Evolutionary conservation across 768 basidiomycete genomes (phyloP), one percentile per base, ranked within the genome.

Genomic region (Termitomyces sp.): DNA sequence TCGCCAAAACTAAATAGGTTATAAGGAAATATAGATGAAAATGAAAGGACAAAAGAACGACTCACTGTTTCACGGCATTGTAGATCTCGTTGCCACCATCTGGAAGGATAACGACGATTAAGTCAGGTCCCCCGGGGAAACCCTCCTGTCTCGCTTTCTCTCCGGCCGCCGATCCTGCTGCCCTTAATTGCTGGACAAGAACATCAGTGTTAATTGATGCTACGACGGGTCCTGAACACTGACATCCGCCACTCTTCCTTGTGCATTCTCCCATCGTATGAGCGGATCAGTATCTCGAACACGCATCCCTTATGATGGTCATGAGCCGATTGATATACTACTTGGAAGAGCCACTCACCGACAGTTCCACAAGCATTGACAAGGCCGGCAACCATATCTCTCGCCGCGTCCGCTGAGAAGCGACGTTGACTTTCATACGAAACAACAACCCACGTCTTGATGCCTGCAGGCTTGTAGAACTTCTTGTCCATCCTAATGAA

Each of bases 31-130:
- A 40, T 42, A n/a, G 10, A 34, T 55, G 42, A 79, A 18, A 7
- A 46, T 14, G 4, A 1, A 53, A n/a, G 37, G n/a, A 32, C 40
- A 18, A 18, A 47, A 43, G 30, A 2, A 39, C 2, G 44, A 81
- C 86, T 61, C 67, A 93, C 91, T 92, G 83, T 69, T 93, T 94
- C 12, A 92, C 82, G 3, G 83, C 83, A 9, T 79, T 84, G 63
- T 93, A 93, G 1, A 92, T 82, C 40, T 92, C 87, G 24, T 87
- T 83, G 0, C 83, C 84, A 0, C 78, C 81, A 45, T 91, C 87
- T 0, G 91, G 91, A 10, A 93, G 76, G 39, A 93, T 69, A 6
- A 86, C 84, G 0, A 93, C 83, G 2, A 92, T 67, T 10, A 93
- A 73, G 12, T 71, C 75, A 0, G 91, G 89, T 0, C 74, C 71